Evolutionary conservation across 176 grass and related monocot genomes (phyloP), one percentile per base, ranked within the genome.

Genomic region (Neostapfia colusana): DNA sequence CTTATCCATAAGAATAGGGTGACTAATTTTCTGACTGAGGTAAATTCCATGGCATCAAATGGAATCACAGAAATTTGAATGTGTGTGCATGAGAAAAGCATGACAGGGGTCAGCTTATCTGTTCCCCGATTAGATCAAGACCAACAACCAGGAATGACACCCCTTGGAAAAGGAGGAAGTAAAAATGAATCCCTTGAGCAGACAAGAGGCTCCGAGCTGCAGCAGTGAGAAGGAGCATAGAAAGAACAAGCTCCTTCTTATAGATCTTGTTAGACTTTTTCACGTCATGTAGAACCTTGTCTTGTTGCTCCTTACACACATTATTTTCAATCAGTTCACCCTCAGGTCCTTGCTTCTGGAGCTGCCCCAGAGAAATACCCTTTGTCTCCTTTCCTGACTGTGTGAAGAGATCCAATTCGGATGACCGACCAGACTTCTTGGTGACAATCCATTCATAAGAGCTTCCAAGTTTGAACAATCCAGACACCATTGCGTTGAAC

Each of bases 121-220:
- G 92, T 76, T 94, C 88, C 8, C 92, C 92, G 8, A 91, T 94
- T 55, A 94, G 83, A 70, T 94, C 92, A 17, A 94, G 88, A 56
- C 92, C 92, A 26, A 91, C 92, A 18, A 86, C 55, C 66, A 94
- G 89, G 83, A 94, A 94, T 65, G 92, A 84, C 48, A 86, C 39
- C 8, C 91, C 92, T 60, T 94, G 88, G 81, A 94, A 94, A 67
- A 94, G 85, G 57, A 94, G 85, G 67, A 88, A 94, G 65, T 94
- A 94, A 74, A 94, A 94, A 88, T 94, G 92, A 84, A 94, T 88
- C 51, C 91, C 92, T 81, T 94, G 88, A 20, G 88, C 88, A 27
- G 88, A 86, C 60, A 94, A 76, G 65, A 94, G 85, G 75, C 92
- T 94, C 54, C 92, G 80, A 55, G 65, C 42, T 11, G 92, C 92